These are phyloP conservation scores for Tylopilus cervinicoccineus DNA, from an alignment of 768 basidiomycete genomes.

Conservation along the genomic window DNA sequence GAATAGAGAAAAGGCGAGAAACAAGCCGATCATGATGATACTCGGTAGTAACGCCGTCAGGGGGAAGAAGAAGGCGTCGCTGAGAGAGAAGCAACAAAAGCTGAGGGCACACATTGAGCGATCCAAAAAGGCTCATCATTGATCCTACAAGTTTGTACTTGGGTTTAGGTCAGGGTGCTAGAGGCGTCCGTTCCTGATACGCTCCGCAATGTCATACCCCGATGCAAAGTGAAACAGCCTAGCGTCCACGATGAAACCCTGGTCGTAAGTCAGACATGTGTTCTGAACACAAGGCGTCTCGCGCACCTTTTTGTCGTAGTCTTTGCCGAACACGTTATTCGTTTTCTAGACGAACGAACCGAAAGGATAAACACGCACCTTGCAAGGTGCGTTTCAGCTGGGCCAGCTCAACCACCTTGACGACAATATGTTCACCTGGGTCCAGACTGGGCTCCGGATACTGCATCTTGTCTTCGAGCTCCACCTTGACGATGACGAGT, in stretches of 20 bases:
- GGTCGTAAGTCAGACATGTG: background rate
- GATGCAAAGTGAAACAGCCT: slow-evolving; percentile 70
- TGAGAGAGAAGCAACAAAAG: slow-evolving; percentile 79
- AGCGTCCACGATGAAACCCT: slow-evolving; percentile 73
- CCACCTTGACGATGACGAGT: slow-evolving; percentile 68
- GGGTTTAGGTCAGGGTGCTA: background rate
- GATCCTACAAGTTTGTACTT: slow-evolving; percentile 5
- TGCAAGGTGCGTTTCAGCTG: slow-evolving; percentile 61
- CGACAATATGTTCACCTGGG: slow-evolving; percentile 80
- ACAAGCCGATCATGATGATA: slow-evolving; percentile 96
- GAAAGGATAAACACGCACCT: slow-evolving; percentile 49
- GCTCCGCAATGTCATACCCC: slow-evolving; percentile 59
- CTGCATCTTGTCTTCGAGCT: slow-evolving; percentile 62
- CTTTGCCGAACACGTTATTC: slow-evolving; percentile 33
- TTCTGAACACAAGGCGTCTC: background rate
- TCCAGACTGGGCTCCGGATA: slow-evolving; percentile 75
- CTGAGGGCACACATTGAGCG: slow-evolving; percentile 71
- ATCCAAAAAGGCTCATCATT: slow-evolving; percentile 49
- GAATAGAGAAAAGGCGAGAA: slow-evolving; percentile 87
- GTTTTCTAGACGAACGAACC: background rate
- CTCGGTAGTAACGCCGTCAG: slow-evolving; percentile 70
- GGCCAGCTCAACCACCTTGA: slow-evolving; percentile 62
- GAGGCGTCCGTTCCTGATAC: slow-evolving; percentile 29
- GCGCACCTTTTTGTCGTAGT: slow-evolving; percentile 55
- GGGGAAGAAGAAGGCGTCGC: slow-evolving; percentile 78